Evolutionary conservation across 2,329 filamentous ascomycete genomes (phyloP).

Genomic region (Hypoxylon sp.): DNA sequence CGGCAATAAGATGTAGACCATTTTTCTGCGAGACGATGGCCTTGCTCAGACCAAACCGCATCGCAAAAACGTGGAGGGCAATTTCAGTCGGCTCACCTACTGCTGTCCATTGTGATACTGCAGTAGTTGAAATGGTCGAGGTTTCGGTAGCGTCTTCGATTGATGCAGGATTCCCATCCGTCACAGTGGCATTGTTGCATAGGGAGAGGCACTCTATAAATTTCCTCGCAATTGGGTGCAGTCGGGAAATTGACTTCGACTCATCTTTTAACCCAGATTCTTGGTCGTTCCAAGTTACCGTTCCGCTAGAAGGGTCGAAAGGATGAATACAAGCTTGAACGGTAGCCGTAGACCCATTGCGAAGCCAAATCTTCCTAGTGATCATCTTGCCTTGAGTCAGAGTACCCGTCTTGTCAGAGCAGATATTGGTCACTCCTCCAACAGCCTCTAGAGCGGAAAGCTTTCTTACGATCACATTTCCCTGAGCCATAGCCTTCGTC

Average conservation of each 20-base stretch:
- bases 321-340: slow-evolving; percentile 70
- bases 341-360: slow-evolving; percentile 64
- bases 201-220: slow-evolving; percentile 69
- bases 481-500: slow-evolving; percentile 67
- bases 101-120: slow-evolving; percentile 66
- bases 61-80: slow-evolving; percentile 79
- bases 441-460: slow-evolving; percentile 75
- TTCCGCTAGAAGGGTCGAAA: slow-evolving; percentile 71
- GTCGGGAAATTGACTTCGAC: slow-evolving; percentile 42
- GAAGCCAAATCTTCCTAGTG: slow-evolving; percentile 72
- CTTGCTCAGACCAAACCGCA: slow-evolving; percentile 72
- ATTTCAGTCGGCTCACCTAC: slow-evolving; percentile 80
- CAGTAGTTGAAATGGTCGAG: slow-evolving; percentile 62
- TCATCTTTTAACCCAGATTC: slow-evolving; percentile 46
- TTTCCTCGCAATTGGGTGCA: slow-evolving; percentile 56
- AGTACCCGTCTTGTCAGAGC: slow-evolving; percentile 79
- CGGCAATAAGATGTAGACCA: slow-evolving; percentile 66
- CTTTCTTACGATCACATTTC: slow-evolving; percentile 69
- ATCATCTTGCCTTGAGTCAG: slow-evolving; percentile 77
- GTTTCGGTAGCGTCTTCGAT: slow-evolving; percentile 61
- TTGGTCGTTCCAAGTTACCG: slow-evolving; percentile 59
- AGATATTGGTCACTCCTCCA: slow-evolving; percentile 77
- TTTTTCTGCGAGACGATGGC: slow-evolving; percentile 55
- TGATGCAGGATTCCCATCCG: slow-evolving; percentile 56
- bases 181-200: slow-evolving; percentile 71